phyloP scores from a whole-genome alignment of 805 yeast genomes.

The Cephaloascus fragrans region DNA sequence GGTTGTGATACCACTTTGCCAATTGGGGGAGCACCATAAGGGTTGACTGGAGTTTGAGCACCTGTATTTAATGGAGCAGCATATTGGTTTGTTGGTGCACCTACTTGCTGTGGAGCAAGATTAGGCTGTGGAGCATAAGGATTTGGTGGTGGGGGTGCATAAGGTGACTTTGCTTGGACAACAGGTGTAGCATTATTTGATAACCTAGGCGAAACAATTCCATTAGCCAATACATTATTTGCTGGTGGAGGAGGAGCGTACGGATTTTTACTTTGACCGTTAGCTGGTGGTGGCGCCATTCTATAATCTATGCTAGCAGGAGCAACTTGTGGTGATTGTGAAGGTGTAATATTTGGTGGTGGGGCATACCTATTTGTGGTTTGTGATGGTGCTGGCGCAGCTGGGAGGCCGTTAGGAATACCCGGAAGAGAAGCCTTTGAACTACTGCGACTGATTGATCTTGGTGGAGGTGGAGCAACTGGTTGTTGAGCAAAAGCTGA shows the following conservation, averaged over 20 bases:
- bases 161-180: constrained; percentile 1
- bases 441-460: constrained; percentile 13
- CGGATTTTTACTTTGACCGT: constrained; percentile 11
- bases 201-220: background rate
- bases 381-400: constrained; percentile 14
- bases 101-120: constrained; percentile 1
- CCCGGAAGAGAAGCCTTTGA: constrained; percentile 5
- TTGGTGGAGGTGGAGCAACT: constrained; percentile 16
- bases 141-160: constrained; percentile 8
- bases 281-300: constrained; percentile 14
- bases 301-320: constrained; percentile 18
- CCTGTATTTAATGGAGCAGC: constrained; percentile 5
- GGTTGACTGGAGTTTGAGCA: constrained; percentile 1
- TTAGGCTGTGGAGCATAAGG: constrained; percentile 15
- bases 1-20: constrained; percentile 5
- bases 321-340: constrained; percentile 16
- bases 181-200: constrained; percentile 4
- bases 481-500: constrained; percentile 5
- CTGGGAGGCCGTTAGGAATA: constrained; percentile 6
- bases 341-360: constrained; percentile 15
- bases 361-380: constrained; percentile 25
- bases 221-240: too few species aligned
- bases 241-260: constrained; percentile 14
- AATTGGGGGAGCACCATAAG: constrained; percentile 2
- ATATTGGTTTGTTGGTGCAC: constrained; percentile 7